These are phyloP conservation scores for Globisporangium radiosum DNA, from an alignment of 352 stramenopile genomes.

Conservation along the genomic window DNA sequence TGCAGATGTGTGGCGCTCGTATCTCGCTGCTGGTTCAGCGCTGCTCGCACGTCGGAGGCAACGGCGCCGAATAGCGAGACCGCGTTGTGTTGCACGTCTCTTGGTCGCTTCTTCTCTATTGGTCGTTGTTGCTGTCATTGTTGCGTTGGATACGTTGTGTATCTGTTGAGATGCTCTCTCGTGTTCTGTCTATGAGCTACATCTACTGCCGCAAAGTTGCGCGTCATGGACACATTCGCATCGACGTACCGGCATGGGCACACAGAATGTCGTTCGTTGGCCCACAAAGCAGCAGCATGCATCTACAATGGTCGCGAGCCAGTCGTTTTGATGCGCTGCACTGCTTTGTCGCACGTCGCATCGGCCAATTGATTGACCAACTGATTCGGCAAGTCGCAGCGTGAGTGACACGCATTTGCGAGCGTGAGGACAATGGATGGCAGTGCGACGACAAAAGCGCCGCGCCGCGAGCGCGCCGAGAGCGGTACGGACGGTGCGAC, in stretches of 20 bases:
- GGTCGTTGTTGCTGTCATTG: too few species aligned
- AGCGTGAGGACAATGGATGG: too few species aligned
- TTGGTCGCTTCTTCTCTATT: neutral
- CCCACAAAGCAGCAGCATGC: neutral
- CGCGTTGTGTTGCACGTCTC: neutral
- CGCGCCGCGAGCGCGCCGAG: neutral
- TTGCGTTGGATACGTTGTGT: neutral
- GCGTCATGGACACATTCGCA: too few species aligned
- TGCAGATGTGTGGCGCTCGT: neutral
- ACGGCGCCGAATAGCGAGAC: neutral
- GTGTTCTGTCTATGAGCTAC: too few species aligned
- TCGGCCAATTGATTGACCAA: too few species aligned
- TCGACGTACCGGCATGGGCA: neutral
- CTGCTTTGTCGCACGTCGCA: constrained; percentile 10
- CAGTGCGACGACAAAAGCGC: constrained; percentile 7
- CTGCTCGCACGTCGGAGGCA: neutral
- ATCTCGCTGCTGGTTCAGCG: neutral
- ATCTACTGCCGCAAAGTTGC: too few species aligned
- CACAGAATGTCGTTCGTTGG: neutral
- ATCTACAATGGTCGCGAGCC: constrained; percentile 8
- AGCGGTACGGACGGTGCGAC: neutral
- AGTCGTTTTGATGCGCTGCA: constrained; percentile 20
- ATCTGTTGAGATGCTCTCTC: too few species aligned
- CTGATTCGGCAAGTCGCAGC: too few species aligned
- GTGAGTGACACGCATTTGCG: too few species aligned